These are phyloP conservation scores for Cytospora paraplurivora DNA, from an alignment of 2,329 filamentous ascomycete genomes.

Conservation along the genomic window DNA sequence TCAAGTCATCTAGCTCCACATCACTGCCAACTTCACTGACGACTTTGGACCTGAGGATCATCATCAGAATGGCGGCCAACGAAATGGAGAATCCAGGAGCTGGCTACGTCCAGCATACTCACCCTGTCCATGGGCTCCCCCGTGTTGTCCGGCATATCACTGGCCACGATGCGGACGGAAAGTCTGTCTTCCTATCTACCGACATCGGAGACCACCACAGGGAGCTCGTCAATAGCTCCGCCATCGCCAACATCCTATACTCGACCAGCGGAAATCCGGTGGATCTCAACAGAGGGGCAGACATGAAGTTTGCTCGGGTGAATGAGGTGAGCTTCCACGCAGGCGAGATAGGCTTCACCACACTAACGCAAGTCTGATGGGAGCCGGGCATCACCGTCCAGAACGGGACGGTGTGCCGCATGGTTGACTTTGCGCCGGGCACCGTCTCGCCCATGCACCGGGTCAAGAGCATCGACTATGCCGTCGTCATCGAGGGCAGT, in stretches of 20 bases:
- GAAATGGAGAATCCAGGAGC: background rate
- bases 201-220: slow-evolving; percentile 37
- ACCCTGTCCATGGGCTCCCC: slow-evolving; percentile 29
- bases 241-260: slow-evolving; percentile 36
- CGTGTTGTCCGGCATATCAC: slow-evolving; percentile 30
- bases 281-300: slow-evolving; percentile 32
- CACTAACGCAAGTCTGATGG: background rate
- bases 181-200: slow-evolving; percentile 33
- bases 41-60: too few species aligned
- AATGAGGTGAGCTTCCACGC: background rate
- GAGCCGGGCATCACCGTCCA: background rate
- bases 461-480: slow-evolving; percentile 51
- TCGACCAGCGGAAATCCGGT: slow-evolving; percentile 34
- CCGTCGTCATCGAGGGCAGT: slow-evolving; percentile 46
- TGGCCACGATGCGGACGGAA: slow-evolving; percentile 30
- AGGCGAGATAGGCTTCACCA: background rate
- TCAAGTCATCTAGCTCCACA: too few species aligned
- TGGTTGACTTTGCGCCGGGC: slow-evolving; percentile 49
- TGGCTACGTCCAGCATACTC: background rate
- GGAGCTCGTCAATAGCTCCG: slow-evolving; percentile 33
- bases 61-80: background rate
- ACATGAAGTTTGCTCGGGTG: slow-evolving; percentile 30
- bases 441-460: slow-evolving; percentile 46
- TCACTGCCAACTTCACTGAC: too few species aligned
- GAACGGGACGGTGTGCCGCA: slow-evolving; percentile 45